phyloP scores from a whole-genome alignment of 768 basidiomycete species.

The Lactarius hatsudake region DNA sequence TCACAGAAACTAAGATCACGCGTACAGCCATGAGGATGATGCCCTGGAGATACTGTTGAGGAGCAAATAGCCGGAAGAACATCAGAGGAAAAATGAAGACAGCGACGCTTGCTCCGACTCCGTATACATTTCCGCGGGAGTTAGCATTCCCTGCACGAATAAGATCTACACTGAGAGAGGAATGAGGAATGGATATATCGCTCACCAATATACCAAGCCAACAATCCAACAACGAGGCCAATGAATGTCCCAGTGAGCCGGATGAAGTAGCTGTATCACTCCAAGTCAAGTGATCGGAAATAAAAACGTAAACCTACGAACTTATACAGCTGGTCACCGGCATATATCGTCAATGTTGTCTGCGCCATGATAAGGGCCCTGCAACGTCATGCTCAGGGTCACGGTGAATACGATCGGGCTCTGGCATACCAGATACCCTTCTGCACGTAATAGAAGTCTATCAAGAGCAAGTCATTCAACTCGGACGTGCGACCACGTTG shows the following conservation, averaged over 20 bases:
- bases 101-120: slow-evolving; percentile 46
- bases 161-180: background rate
- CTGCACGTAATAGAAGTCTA: slow-evolving; percentile 44
- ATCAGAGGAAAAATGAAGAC: slow-evolving; percentile 48
- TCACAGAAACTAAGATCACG: slow-evolving; percentile 12
- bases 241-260: slow-evolving; percentile 46
- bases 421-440: slow-evolving; percentile 45
- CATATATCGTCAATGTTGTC: slow-evolving; percentile 53
- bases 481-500: background rate
- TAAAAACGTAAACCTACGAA: slow-evolving; percentile 26
- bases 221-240: slow-evolving; percentile 48
- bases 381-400: background rate
- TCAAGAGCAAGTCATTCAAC: slow-evolving; percentile 6
- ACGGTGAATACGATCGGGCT: background rate
- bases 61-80: slow-evolving; percentile 49
- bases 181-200: background rate
- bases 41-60: slow-evolving; percentile 40
- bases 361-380: slow-evolving; percentile 63
- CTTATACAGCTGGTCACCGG: slow-evolving; percentile 57
- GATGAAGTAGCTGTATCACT: slow-evolving; percentile 38
- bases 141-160: slow-evolving; percentile 38
- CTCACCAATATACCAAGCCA: slow-evolving; percentile 50
- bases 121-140: slow-evolving; percentile 54
- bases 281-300: slow-evolving; percentile 6
- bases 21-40: slow-evolving; percentile 40